These are phyloP conservation scores for sorghum (Sorghum bicolor) DNA, from an alignment of 176 grass and related monocot species.

Conservation along the genomic window Sorghum_bicolor_NCBIv3 NC_012871.2:508001-508500, in stretches of 20 bases:
- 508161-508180: background rate
- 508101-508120: slow-evolving; percentile 93
- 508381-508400: slow-evolving; percentile 61
- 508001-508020: slow-evolving; percentile 85
- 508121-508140: slow-evolving; percentile 74
- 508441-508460: slow-evolving; percentile 76
- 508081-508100: slow-evolving; percentile 89
- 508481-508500: background rate
- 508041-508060: slow-evolving; percentile 92
- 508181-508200: slow-evolving; percentile 32
- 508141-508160: slow-evolving; percentile 30
- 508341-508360: slow-evolving; percentile 52
- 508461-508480: slow-evolving; percentile 8
- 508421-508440: slow-evolving; percentile 91
- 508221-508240: slow-evolving; percentile 89
- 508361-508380: slow-evolving; percentile 46
- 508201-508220: slow-evolving; percentile 97
- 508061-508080: slow-evolving; percentile 89
- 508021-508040: slow-evolving; percentile 92
- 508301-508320: slow-evolving; percentile 81
- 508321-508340: slow-evolving; percentile 58
- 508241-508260: slow-evolving; percentile 88
- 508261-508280: slow-evolving; percentile 94
- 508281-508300: slow-evolving; percentile 91
- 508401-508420: slow-evolving; percentile 82